A percentile compares a stretch with the other conserved stretches of the same genome.
These are phyloP conservation scores for Lentinula edodes DNA, from an alignment of 768 basidiomycete species.

Conservation along the genomic window DNA sequence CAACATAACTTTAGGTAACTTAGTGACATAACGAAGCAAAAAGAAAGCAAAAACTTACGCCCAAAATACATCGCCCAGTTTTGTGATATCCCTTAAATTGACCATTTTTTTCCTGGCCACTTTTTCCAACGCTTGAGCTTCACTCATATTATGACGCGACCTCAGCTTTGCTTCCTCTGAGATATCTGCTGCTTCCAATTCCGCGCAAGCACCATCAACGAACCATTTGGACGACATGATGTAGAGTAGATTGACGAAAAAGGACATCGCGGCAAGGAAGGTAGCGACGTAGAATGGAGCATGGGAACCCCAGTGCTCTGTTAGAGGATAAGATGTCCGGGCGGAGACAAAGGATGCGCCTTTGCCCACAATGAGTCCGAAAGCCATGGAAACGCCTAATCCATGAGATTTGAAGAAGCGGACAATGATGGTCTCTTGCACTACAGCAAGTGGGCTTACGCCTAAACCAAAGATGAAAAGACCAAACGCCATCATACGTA, in stretches of 20 bases:
- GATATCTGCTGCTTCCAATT: conserved; percentile 60
- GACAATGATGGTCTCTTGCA: conserved; percentile 82
- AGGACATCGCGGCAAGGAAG: conserved; percentile 57
- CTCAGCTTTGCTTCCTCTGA: conserved; percentile 47
- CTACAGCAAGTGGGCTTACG: conserved; percentile 73
- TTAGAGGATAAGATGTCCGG: conserved; percentile 71
- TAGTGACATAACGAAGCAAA: not conserved
- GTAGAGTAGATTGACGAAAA: conserved; percentile 64
- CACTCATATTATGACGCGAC: conserved; percentile 39
- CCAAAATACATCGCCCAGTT: conserved; percentile 76
- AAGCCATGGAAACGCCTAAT: conserved; percentile 69
- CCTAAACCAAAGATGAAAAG: conserved; percentile 79
- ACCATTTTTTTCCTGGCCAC: conserved; percentile 65
- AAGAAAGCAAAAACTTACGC: conserved; percentile 37
- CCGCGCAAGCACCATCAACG: conserved; percentile 51
- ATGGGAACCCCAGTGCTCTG: conserved; percentile 56
- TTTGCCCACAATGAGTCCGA: conserved; percentile 83
- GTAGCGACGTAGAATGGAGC: conserved; percentile 75
- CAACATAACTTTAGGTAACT: conserved; percentile 50
- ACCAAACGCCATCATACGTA: conserved; percentile 70
- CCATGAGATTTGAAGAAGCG: conserved; percentile 76
- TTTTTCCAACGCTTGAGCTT: conserved; percentile 56
- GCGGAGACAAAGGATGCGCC: conserved; percentile 72
- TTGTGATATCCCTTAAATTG: conserved; percentile 51
- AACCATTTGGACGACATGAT: conserved; percentile 61